Base-by-base conservation (phyloP, 2,329 filamentous ascomycete genomes). In the Colletotrichum liaoningense region DNA sequence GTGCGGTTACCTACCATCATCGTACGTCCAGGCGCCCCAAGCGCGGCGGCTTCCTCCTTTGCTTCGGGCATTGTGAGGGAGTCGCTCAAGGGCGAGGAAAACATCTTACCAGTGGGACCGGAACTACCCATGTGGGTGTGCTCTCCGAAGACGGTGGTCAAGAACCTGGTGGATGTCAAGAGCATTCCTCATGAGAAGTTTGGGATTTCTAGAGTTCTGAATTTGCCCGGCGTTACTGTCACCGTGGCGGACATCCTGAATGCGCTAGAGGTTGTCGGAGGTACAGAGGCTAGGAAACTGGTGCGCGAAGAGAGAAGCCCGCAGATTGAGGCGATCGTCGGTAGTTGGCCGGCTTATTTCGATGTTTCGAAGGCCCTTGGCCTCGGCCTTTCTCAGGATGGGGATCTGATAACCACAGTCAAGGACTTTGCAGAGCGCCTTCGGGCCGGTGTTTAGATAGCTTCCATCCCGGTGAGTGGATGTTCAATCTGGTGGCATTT, bases 61-160 rank as follows among this genome's bases (percentile, higher is more conserved):
- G 85, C 90, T 1, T 89, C 85, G 3, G 90, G 90, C 0, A 92
- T 93, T 76, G 89, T 92, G 56, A 84, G 90, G 3, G 90, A 92
- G 79, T 88, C 89, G 0, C 79, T 91, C 22, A 84, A 87, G 55
- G 86, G 87, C 16, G 79, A 84, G 72, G 78, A 82, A 35, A 85
- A 83, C n/a, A 77, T 86, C 4, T 82, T 88, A 4, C 83, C 86
- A 22, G 82, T 86, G 38, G 79, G 84, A 19, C 79, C 84, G 2
- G 79, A 80, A 3, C 83, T 87, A 71, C 81, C 83, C 30, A 84
- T 85, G 46, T 87, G 86, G 85, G 79, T 87, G 3, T 87, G 85
- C 76, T 87, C 85, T 24, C 86, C 86, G 1, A 80, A 80, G 49
- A 86, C 82, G 0, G 79, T 88, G 6, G 83, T 87, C 4, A 68